These are phyloP conservation scores for Podospora anserina DNA, from an alignment of 495 filamentous ascomycete species.

Conservation along the genomic window DNA sequence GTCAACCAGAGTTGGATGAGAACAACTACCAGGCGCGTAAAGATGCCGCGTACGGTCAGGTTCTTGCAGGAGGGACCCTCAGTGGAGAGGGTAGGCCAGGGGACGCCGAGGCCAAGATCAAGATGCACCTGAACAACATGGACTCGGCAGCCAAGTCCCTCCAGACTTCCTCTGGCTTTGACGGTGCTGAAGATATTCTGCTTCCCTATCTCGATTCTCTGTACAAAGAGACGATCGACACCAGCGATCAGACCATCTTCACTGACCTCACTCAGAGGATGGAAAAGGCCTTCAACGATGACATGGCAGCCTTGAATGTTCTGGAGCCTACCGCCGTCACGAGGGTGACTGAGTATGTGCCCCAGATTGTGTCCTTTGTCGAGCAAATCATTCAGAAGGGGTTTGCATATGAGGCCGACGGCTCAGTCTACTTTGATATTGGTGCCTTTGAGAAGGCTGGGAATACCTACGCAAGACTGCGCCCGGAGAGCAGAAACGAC, in stretches of 20 bases:
- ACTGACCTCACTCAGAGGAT: slow-evolving; percentile 76
- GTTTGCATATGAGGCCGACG: slow-evolving; percentile 82
- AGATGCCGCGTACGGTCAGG: slow-evolving; percentile 59
- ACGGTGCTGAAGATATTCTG: slow-evolving; percentile 62
- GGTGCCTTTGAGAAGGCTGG: slow-evolving; percentile 77
- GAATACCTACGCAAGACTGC: slow-evolving; percentile 78
- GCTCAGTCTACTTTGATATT: slow-evolving; percentile 95
- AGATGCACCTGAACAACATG: slow-evolving; percentile 87
- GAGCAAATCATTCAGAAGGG: slow-evolving; percentile 76
- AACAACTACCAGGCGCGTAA: slow-evolving; percentile 55
- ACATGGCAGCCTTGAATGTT: slow-evolving; percentile 84
- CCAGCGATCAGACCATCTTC: slow-evolving; percentile 66
- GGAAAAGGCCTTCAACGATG: slow-evolving; percentile 77
- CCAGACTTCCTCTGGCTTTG: slow-evolving; percentile 40
- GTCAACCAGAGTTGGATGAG: slow-evolving; percentile 37
- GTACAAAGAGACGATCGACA: slow-evolving; percentile 70
- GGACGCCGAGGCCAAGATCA: slow-evolving; percentile 79
- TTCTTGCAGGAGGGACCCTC: slow-evolving; percentile 62
- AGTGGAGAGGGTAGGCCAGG: slow-evolving; percentile 56
- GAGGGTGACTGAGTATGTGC: slow-evolving; percentile 83
- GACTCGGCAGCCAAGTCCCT: slow-evolving; percentile 59
- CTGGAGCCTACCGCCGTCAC: slow-evolving; percentile 77
- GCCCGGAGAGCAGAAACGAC: slow-evolving; percentile 83
- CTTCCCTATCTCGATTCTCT: slow-evolving; percentile 80
- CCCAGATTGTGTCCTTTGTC: slow-evolving; percentile 69